Evolutionary conservation across 805 yeast species (phyloP), one percentile per base, ranked within the genome.

Genomic region (Tetrapisispora taiwanensis): DNA sequence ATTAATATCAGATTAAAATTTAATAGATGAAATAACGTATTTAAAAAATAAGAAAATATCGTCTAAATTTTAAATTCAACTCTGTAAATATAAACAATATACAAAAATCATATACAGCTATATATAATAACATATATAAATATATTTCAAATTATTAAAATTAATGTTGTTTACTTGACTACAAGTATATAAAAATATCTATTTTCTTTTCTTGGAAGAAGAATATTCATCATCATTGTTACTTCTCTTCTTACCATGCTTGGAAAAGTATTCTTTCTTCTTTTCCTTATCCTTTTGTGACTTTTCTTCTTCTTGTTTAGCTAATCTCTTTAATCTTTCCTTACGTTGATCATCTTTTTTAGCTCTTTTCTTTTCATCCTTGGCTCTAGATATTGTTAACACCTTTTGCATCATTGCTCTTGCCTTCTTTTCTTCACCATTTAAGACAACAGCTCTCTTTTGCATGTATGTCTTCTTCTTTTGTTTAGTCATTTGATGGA

Each of bases 341-440:
- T 75, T 77, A 60, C 87, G 78, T 67, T 84, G 80, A 42, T 78
- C 89, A 41, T 70, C 73, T 66, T 86, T 86, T 68, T 85, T 86
- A 32, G 74, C 72, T 56, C 69, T 73, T 52, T 81, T 78, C 76
- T 83, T 84, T 43, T 76, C 75, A 26, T 85, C 95, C 70, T 90
- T 90, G 47, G 83, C 92, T 56, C 79, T 85, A 57, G 86, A 78
- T 43, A 92, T 69, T 0, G 97, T 87, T 55, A 83, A 76, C 45
- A 92, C 79, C 67, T 85, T 85, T 65, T 83, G 90, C 72, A 92
- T 77, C 66, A 90, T 74, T 30, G 87, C 81, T 54, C 97, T 76
- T 28, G 95, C 89, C 69, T 86, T 84, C 81, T 86, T 87, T 66
- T 90, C 97, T 42, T 86, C 95, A 14, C 94, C 95, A 35, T 81